Evolutionary conservation across 192 early-diverging fungal species (phyloP), one percentile per base, ranked within the genome.

Genomic region (Coemansia sp.): DNA sequence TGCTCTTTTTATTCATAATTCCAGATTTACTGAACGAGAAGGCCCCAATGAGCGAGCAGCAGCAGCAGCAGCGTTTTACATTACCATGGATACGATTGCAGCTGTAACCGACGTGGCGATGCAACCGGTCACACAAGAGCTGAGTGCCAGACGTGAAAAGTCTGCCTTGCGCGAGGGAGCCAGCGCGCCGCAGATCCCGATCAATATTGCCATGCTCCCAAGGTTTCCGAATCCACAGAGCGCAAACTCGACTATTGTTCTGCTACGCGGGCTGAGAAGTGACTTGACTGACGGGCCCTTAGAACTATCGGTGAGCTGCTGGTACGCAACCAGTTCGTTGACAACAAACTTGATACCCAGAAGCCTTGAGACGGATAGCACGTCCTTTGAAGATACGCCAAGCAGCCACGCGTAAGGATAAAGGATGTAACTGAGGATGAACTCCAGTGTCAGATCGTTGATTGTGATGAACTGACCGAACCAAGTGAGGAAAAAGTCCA

Each of bases 291-390:
- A 57, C 13, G 47, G 44, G 60, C 68, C 73, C 34, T 17, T 40
- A 6, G 47, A 34, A n/a, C 42, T 22, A 31, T 42, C 68, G 4
- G 56, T 70, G 11, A 82, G 79, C 14, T 45, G 40, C 61, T 70
- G 61, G 75, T 91, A 96, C 5, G 89, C 94, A n/a, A 87, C 87
- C 71, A 96, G 92, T 84, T 96, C 94, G 79, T 94, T 96, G 50
- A 87, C 82, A 68, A 91, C 73, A 54, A 93, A 85, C 80, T 93
- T 92, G 38, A 84, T 85, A 14, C 88, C 86, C 77, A 88, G 62
- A 37, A 93, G 67, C 57, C 84, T 82, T 42, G 86, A 88, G 15
- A 88, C 87, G 28, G 44, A 57, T 31, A 86, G 78, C 34, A 84
- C 64, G 50, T 88, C 75, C 6, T 63, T 37, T n/a, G 41, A 28